Percentiles rank a stretch among this genome's conserved stretches.
Evolutionary conservation across 2,329 filamentous ascomycete species (phyloP).

Genomic region (Leptographium galeiforme): DNA sequence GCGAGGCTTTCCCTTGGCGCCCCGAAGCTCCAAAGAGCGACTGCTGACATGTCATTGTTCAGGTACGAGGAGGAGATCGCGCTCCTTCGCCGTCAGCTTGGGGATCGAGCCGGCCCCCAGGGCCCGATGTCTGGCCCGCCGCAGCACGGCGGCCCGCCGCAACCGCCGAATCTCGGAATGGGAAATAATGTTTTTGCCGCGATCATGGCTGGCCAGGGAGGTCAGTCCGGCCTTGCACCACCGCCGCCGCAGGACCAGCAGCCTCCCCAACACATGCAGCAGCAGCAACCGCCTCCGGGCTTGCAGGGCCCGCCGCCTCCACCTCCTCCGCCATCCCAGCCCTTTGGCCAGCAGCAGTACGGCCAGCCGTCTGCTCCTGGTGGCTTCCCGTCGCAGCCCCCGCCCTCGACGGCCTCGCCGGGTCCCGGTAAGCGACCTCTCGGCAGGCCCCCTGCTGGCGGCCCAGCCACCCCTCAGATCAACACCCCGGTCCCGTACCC

Average conservation of each 20-base stretch:
- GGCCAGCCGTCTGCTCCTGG: conserved; percentile 38
- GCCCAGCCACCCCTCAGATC: conserved; percentile 83
- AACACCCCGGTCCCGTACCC: conserved; percentile 79
- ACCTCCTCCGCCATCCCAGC: conserved; percentile 45
- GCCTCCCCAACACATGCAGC: conserved; percentile 48
- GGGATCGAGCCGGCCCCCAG: conserved; percentile 52
- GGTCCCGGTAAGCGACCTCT: conserved; percentile 69
- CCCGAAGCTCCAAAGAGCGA: background rate
- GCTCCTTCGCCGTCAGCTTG: conserved; percentile 77
- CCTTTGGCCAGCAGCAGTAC: conserved; percentile 57
- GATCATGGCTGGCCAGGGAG: conserved; percentile 81
- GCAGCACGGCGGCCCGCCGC: conserved; percentile 65
- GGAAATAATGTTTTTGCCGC: conserved; percentile 89
- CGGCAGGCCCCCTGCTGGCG: conserved; percentile 48
- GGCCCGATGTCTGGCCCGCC: conserved; percentile 52
- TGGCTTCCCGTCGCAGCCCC: conserved; percentile 71
- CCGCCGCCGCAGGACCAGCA: conserved; percentile 51
- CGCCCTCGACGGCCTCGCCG: conserved; percentile 74
- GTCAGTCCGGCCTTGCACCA: conserved; percentile 72
- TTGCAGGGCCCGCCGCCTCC: conserved; percentile 41
- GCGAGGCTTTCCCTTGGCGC: conserved; percentile 17
- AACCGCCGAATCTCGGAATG: conserved; percentile 80
- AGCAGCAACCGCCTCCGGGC: conserved; percentile 62
- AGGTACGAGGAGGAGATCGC: conserved; percentile 92
- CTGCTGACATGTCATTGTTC: background rate